A percentile compares a stretch with the other conserved stretches of the same genome.
phyloP scores from a whole-genome alignment of 768 basidiomycete genomes.

The Vishniacozyma victoriae region DNA sequence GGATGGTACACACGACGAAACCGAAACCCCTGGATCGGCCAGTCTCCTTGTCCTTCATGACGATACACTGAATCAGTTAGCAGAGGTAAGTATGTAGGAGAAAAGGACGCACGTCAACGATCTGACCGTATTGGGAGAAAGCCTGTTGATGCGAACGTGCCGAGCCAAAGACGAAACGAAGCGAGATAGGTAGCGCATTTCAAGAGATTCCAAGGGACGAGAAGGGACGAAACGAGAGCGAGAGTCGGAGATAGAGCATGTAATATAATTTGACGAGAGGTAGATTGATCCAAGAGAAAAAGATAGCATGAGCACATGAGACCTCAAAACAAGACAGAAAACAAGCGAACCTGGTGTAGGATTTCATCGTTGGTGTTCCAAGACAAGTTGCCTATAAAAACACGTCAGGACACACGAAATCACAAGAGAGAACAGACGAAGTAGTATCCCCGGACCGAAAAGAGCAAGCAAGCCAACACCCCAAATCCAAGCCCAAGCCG shows the following conservation, averaged over 20 bases:
- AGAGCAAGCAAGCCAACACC: too few relatives aligned
- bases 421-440: neutral
- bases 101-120: conserved; percentile 79
- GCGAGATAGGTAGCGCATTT: neutral
- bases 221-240: conserved; percentile 5
- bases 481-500: too few relatives aligned
- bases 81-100: conserved; percentile 16
- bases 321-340: conserved; percentile 26
- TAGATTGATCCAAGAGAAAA: conserved; percentile 12
- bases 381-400: conserved; percentile 45
- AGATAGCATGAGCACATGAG: conserved; percentile 37
- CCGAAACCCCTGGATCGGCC: conserved; percentile 92
- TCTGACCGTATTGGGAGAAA: conserved; percentile 72
- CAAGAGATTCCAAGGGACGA: neutral
- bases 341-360: conserved; percentile 67
- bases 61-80: conserved; percentile 65
- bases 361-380: conserved; percentile 78
- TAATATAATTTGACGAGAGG: too few relatives aligned
- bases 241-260: neutral
- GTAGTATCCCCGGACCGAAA: too few relatives aligned
- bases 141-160: conserved; percentile 54
- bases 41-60: conserved; percentile 98
- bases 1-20: conserved; percentile 61
- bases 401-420: too few relatives aligned
- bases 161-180: neutral